Conservation (phyloP, 805 yeast species). For the Cyberlindnera euphorbiiphila region DNA sequence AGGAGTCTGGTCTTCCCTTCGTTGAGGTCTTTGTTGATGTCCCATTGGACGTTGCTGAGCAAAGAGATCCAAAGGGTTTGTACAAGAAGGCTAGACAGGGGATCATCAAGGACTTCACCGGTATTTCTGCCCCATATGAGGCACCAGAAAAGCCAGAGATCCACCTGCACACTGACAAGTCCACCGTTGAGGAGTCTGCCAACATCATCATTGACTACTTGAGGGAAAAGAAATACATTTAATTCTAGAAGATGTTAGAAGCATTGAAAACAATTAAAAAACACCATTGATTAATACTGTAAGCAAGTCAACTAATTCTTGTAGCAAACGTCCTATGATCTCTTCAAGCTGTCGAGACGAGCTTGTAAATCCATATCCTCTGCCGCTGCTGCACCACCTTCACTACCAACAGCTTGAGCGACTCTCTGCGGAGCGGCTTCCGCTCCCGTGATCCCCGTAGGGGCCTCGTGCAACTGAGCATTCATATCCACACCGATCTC, state of each 20-base stretch:
- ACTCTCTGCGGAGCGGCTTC: conserved; percentile 30
- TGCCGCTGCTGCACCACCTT: conserved; percentile 34
- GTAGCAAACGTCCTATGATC: conserved; percentile 27
- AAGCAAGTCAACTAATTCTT: background rate
- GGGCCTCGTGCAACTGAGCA: conserved; percentile 43
- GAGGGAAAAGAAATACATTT: conserved; percentile 39
- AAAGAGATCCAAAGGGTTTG: conserved; percentile 95
- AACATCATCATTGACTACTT: conserved; percentile 65
- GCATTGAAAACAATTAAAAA: too few species aligned
- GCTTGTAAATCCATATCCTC: conserved; percentile 89
- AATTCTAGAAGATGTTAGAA: background rate
- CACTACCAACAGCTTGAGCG: conserved; percentile 52
- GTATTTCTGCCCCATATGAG: conserved; percentile 94
- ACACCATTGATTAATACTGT: too few species aligned
- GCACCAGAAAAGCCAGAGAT: conserved; percentile 85
- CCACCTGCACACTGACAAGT: conserved; percentile 68
- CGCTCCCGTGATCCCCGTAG: conserved; percentile 33
- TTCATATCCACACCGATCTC: conserved; percentile 89
- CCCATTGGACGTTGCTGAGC: conserved; percentile 90
- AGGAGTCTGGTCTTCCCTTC: conserved; percentile 70
- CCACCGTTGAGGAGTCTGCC: conserved; percentile 79
- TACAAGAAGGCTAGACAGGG: conserved; percentile 98
- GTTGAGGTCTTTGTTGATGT: conserved; percentile 91
- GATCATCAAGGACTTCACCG: conserved; percentile 89
- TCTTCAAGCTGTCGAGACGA: conserved; percentile 75